Evolutionary conservation across 331 rosid genomes (phyloP).

Genomic region (Quercus phellos): DNA sequence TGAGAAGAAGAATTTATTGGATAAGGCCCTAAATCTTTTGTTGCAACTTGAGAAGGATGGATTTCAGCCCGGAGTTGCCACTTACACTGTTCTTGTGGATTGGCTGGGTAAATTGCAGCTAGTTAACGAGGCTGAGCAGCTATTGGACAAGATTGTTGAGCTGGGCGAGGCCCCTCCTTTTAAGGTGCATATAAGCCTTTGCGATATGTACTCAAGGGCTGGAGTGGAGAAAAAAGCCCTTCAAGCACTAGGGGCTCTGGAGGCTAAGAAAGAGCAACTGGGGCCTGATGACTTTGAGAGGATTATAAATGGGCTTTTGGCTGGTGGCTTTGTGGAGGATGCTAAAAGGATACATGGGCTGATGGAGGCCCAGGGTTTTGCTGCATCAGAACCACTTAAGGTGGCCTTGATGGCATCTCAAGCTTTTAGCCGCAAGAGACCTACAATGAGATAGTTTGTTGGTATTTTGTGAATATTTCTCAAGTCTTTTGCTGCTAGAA

Average conservation of each 20-base stretch:
- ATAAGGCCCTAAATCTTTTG: constrained; percentile 65
- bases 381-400: constrained; percentile 19
- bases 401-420: constrained; percentile 20
- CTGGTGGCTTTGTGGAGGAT: constrained; percentile 60
- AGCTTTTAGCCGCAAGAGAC: constrained; percentile 6
- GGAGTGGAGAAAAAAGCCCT: constrained; percentile 76
- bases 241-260: constrained; percentile 64
- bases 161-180: constrained; percentile 72
- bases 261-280: constrained; percentile 68
- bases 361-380: constrained; percentile 71
- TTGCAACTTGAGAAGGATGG: constrained; percentile 66
- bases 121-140: constrained; percentile 71
- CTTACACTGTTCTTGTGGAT: constrained; percentile 78
- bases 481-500: constrained; percentile 10
- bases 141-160: constrained; percentile 58
- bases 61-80: constrained; percentile 75
- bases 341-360: constrained; percentile 45
- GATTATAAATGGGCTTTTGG: constrained; percentile 44
- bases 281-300: constrained; percentile 48
- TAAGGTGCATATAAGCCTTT: constrained; percentile 68
- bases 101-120: constrained; percentile 80
- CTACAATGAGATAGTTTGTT: constrained; percentile 35
- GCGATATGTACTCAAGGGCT: constrained; percentile 70
- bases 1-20: constrained; percentile 55
- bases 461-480: constrained; percentile 4